A percentile compares a stretch with the other conserved stretches of the same genome.
Evolutionary conservation across 2,329 filamentous ascomycete species (phyloP).

Genomic region (Trichoderma brevicompactum): DNA sequence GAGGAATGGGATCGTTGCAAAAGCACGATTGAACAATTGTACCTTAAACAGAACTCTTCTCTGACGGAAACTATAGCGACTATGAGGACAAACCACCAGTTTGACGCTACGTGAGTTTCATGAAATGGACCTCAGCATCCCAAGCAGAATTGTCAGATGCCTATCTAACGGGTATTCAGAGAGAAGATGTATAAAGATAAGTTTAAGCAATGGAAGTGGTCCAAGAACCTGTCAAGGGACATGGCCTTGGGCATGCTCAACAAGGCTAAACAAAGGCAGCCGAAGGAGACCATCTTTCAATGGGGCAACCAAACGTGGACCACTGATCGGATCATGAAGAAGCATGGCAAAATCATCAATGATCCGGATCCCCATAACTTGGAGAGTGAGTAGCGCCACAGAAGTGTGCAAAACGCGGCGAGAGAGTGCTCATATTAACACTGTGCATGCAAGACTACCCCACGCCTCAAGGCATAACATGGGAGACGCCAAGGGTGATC

Average conservation of each 20-base stretch:
- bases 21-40: not conserved
- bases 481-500: not conserved
- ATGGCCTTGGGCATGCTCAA: not conserved
- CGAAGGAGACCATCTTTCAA: not conserved
- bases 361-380: not conserved
- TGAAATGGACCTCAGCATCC: not conserved
- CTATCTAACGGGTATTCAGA: not conserved
- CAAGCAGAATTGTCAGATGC: not conserved
- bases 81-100: not conserved
- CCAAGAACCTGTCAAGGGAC: not conserved
- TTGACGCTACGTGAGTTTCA: not conserved
- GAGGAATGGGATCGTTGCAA: not conserved
- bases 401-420: not conserved
- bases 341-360: rapidly evolving
- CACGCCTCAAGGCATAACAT: not conserved
- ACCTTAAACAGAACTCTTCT: not conserved
- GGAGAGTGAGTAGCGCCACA: not conserved
- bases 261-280: not conserved
- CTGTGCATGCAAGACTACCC: not conserved
- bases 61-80: not conserved
- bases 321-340: not conserved
- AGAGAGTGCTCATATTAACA: not conserved
- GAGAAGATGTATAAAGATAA: not conserved
- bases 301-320: too few relatives aligned
- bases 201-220: not conserved